Evolutionary conservation across 1,284 basidiomycete genomes (phyloP).

Genomic region (Limonomyces culmigenus): DNA sequence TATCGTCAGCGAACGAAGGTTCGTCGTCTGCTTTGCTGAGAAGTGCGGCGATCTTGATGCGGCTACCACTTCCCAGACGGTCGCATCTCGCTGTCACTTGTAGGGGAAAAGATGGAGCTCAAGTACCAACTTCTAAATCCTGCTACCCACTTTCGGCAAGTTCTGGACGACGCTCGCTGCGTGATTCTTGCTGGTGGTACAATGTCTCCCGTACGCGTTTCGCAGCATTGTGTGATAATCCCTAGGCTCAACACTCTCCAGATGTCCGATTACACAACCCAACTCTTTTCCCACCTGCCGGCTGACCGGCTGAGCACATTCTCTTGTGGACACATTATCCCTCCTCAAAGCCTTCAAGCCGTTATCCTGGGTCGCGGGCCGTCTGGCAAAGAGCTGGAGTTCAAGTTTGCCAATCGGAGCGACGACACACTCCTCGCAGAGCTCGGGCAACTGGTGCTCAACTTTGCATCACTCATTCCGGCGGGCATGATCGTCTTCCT

Average conservation of each 20-base stretch:
- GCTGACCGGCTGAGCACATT: slow-evolving; percentile 55
- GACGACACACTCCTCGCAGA: slow-evolving; percentile 61
- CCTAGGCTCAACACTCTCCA: slow-evolving; percentile 17
- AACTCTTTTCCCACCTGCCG: slow-evolving; percentile 64
- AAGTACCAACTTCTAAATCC: slow-evolving; percentile 96
- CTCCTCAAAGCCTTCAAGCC: slow-evolving; percentile 62
- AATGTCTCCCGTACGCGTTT: slow-evolving; percentile 72
- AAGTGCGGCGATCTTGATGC: too few relatives aligned
- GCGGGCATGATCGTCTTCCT: slow-evolving; percentile 89
- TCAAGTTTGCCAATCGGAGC: slow-evolving; percentile 68
- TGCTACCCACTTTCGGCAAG: slow-evolving; percentile 68
- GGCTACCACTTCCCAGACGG: slow-evolving; percentile 30
- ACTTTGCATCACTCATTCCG: slow-evolving; percentile 66
- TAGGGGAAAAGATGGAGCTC: slow-evolving; percentile 38
- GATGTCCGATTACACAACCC: slow-evolving; percentile 80
- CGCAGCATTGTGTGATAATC: too few relatives aligned
- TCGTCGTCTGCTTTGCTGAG: slow-evolving; percentile 17
- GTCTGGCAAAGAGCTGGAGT: slow-evolving; percentile 59
- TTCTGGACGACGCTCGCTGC: slow-evolving; percentile 66
- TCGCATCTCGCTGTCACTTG: slow-evolving; percentile 36
- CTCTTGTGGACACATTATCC: slow-evolving; percentile 90
- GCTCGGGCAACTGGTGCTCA: slow-evolving; percentile 70
- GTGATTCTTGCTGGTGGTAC: slow-evolving; percentile 91
- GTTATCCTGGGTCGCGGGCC: slow-evolving; percentile 71
- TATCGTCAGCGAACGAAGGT: slow-evolving; percentile 76